These are phyloP conservation scores for Thermothelomyces thermophilus DNA, from an alignment of 2,329 filamentous ascomycete genomes.

Conservation along the genomic window DNA sequence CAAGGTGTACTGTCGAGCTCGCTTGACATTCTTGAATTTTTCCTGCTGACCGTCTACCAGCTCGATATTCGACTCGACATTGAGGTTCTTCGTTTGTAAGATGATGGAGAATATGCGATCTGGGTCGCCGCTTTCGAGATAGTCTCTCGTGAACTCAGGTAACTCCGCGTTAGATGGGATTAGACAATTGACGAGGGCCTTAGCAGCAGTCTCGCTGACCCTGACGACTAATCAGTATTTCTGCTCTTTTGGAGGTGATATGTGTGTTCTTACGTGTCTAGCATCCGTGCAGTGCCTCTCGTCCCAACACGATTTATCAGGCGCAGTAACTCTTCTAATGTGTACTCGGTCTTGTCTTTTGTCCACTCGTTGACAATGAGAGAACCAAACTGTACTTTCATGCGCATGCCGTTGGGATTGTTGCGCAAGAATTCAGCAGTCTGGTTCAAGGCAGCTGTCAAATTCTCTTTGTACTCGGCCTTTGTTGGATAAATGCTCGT, in stretches of 20 bases:
- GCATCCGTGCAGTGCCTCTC: constrained; percentile 18
- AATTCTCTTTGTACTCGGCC: constrained; percentile 7
- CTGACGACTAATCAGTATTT: constrained; percentile 1
- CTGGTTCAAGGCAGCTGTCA: constrained; percentile 6
- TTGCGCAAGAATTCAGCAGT: constrained; percentile 5
- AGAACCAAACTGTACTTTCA: constrained; percentile 21
- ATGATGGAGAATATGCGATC: constrained; percentile 10
- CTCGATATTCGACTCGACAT: constrained; percentile 18
- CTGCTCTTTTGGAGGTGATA: background rate
- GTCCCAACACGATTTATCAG: constrained; percentile 12
- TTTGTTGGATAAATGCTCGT: background rate
- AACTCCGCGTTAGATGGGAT: background rate
- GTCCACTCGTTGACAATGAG: constrained; percentile 21
- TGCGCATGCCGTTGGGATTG: constrained; percentile 20
- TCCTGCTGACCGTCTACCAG: constrained; percentile 1
- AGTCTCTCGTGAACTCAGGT: background rate
- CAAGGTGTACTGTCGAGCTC: constrained; percentile 5
- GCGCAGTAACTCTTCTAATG: constrained; percentile 13
- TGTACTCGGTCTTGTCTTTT: constrained; percentile 17
- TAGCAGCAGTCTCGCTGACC: background rate
- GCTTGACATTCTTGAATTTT: background rate
- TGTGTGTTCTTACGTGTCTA: constrained; percentile 11
- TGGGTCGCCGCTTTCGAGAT: constrained; percentile 6
- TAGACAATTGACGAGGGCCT: constrained; percentile 5
- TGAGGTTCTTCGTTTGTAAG: constrained; percentile 19